phyloP scores from a whole-genome alignment of 148 eudicot genomes.

The Camellia japonica region DNA sequence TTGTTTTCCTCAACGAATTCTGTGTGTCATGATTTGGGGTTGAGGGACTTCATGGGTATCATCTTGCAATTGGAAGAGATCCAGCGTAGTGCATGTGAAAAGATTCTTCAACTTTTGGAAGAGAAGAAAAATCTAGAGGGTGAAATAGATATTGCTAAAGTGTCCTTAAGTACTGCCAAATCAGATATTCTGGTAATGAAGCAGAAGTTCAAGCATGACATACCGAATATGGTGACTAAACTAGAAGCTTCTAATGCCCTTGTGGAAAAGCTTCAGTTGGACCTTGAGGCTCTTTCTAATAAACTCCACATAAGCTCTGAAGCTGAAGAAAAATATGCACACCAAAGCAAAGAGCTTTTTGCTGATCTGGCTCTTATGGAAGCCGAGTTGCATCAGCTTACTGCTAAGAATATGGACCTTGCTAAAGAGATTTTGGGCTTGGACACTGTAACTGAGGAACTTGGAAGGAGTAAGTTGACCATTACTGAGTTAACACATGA shows the following conservation, averaged over 20 bases:
- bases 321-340: constrained; percentile 46
- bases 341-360: constrained; percentile 47
- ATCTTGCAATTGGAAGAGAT: constrained; percentile 48
- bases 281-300: constrained; percentile 51
- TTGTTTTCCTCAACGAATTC: constrained; percentile 14
- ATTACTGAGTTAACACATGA: constrained; percentile 53
- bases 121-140: constrained; percentile 51
- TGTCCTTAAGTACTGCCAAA: constrained; percentile 35
- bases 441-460: constrained; percentile 50
- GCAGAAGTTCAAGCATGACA: constrained; percentile 53
- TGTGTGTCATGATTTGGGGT: constrained; percentile 23
- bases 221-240: constrained; percentile 41
- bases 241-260: constrained; percentile 45
- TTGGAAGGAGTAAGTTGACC: constrained; percentile 38
- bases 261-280: constrained; percentile 55
- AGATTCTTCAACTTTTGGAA: constrained; percentile 38
- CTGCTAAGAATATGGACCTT: constrained; percentile 47
- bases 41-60: constrained; percentile 26
- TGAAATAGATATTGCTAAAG: constrained; percentile 47
- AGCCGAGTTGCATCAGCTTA: constrained; percentile 51
- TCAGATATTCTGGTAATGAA: constrained; percentile 45
- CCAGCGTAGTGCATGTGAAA: constrained; percentile 37
- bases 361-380: constrained; percentile 58
- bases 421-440: constrained; percentile 45
- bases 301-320: constrained; percentile 50